Conservation (phyloP, 371 early-diverging fungal species). For the Mycotypha africana region DNA sequence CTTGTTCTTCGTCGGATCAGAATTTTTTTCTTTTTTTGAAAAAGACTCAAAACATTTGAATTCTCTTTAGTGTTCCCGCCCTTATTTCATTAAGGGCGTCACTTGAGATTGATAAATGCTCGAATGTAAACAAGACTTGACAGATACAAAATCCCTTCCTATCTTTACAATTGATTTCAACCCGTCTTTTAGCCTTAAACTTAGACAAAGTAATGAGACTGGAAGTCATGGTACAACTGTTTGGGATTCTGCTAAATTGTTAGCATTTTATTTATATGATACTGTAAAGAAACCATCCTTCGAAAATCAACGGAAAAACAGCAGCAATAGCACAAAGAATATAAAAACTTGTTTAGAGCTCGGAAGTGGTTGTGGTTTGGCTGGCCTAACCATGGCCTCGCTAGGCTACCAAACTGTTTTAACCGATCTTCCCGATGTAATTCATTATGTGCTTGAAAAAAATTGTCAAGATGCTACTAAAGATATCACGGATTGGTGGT, state of each 20-base stretch:
- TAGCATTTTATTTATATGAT: constrained; percentile 28
- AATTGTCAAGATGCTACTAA: constrained; percentile 13
- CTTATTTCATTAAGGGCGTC: too few species aligned
- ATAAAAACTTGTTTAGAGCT: constrained; percentile 28
- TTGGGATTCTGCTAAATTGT: constrained; percentile 31
- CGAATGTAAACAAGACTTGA: neutral
- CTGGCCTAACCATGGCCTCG: constrained; percentile 28
- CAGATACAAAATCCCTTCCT: constrained; percentile 23
- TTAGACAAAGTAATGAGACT: constrained; percentile 29
- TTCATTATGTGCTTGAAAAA: constrained; percentile 17
- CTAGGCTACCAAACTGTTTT: constrained; percentile 26
- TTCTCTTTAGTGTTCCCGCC: too few species aligned
- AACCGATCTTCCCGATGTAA: constrained; percentile 29
- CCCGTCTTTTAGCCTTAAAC: constrained; percentile 13
- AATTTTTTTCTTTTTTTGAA: too few species aligned
- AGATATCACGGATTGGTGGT: constrained; percentile 27
- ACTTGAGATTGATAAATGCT: too few species aligned
- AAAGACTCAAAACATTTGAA: too few species aligned
- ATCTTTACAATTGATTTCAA: constrained; percentile 19
- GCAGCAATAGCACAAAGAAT: too few species aligned
- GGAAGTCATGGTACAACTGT: constrained; percentile 38
- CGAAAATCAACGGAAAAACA: neutral
- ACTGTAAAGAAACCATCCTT: constrained; percentile 18
- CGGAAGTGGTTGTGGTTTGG: constrained; percentile 37
- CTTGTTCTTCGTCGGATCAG: too few species aligned